Conservation (phyloP, 2,329 filamentous ascomycete genomes). For the Colletotrichum sansevieriae region DNA sequence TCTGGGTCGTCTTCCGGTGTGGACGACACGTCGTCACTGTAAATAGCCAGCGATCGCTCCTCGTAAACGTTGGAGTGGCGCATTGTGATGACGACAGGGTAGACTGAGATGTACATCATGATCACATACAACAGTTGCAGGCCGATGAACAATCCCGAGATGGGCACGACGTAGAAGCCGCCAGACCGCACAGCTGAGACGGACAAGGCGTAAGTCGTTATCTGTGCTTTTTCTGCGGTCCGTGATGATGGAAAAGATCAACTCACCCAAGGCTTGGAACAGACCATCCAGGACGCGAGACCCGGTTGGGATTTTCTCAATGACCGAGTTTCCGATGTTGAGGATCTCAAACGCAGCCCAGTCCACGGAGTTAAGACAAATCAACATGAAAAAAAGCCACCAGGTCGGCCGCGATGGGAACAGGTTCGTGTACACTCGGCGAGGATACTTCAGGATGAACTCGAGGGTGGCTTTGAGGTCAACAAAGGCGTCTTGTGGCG, state of each 20-base stretch:
- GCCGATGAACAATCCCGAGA: conserved; percentile 67
- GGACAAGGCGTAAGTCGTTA: background rate
- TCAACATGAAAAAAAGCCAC: conserved; percentile 73
- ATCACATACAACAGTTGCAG: conserved; percentile 72
- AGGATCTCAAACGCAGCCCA: conserved; percentile 76
- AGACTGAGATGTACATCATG: conserved; percentile 76
- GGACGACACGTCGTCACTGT: conserved; percentile 53
- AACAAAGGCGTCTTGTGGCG: conserved; percentile 51
- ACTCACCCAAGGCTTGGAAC: conserved; percentile 71
- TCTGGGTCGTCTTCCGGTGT: background rate
- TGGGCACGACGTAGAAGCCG: conserved; percentile 76
- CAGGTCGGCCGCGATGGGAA: conserved; percentile 75
- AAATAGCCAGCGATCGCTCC: conserved; percentile 74
- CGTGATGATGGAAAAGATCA: fast-evolving
- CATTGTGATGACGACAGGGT: conserved; percentile 73
- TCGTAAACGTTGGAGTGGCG: conserved; percentile 81
- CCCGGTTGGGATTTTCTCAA: conserved; percentile 64
- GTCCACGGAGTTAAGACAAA: conserved; percentile 72
- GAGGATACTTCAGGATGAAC: conserved; percentile 68
- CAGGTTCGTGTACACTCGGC: conserved; percentile 72
- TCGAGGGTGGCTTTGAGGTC: conserved; percentile 63
- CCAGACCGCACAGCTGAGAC: conserved; percentile 69
- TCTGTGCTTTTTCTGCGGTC: background rate
- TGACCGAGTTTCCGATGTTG: conserved; percentile 70
- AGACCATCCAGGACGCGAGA: conserved; percentile 73